Evolutionary conservation across 1,284 basidiomycete genomes (phyloP), one percentile per base, ranked within the genome.

Genomic region (Cryptococcus sp.): DNA sequence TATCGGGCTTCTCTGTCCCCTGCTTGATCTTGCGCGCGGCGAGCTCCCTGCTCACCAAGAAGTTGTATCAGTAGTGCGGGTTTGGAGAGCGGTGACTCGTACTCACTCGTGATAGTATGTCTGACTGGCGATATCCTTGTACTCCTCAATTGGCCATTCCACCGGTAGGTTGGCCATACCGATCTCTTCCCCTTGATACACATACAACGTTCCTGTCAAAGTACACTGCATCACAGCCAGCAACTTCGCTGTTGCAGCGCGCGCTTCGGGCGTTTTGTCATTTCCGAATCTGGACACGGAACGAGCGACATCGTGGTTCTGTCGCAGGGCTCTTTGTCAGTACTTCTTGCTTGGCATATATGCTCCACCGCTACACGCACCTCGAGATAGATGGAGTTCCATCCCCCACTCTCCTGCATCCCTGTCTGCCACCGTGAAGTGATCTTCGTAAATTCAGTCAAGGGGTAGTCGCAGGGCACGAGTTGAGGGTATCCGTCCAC

Each of bases 141-240:
- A 89, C 61, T 89, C 87, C 54, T 88, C 84, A n/a, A 87, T 80
- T 0, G 82, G 82, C 88, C 88, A 89, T 5, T 77, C 73, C 35
- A 78, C 69, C 7, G 88, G 87, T 45, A 88, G 83, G 61, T 90
- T 90, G 75, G 81, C 83, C 76, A 87, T 80, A 0, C 84, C 88
- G 0, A 90, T 82, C 68, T 89, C 87, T 75, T 89, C 88, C 2
- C 63, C 65, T 76, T 90, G 87, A 73, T 86, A 89, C 15, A 91
- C 79, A 71, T 85, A 90, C 61, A 87, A 74, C 13, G 88, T 88
- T 3, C 88, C 89, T 1, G 82, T 80, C 51, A 86, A 83, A 0
- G 85, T 83, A 40, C 83, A 78, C 65, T 88, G 82, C 51, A 88
- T 74, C 23, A 88, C 78, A 0, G 86, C 84, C 20, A 90, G 75